Percentiles rank a stretch among this genome's conserved stretches.
These are phyloP conservation scores for Hanseniaspora mollemarum DNA, from an alignment of 805 yeast species.

Conservation along the genomic window DNA sequence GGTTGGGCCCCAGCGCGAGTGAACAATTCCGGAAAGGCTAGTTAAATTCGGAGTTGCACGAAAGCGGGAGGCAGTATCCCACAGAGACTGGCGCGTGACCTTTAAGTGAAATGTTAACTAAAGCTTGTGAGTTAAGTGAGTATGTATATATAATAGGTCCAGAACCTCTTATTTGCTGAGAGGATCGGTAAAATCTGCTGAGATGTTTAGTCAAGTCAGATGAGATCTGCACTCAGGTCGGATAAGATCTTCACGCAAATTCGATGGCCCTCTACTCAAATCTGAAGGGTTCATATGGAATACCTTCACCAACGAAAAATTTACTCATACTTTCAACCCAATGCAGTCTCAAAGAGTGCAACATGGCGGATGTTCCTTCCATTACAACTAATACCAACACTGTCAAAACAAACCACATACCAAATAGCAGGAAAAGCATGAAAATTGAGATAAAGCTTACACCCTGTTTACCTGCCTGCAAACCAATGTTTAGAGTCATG, in stretches of 20 bases:
- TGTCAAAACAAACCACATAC: slow-evolving; percentile 64
- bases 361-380: slow-evolving; percentile 83
- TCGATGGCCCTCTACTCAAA: slow-evolving; percentile 25
- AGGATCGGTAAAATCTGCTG: too few species aligned
- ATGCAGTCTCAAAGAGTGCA: slow-evolving; percentile 63
- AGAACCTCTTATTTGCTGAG: too few species aligned
- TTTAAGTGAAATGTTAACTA: too few species aligned
- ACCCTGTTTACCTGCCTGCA: slow-evolving; percentile 47
- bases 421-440: slow-evolving; percentile 51
- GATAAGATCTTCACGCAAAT: not conserved
- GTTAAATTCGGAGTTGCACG: too few species aligned
- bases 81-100: too few species aligned
- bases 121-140: too few species aligned
- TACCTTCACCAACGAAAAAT: slow-evolving; percentile 68
- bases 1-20: too few species aligned
- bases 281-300: slow-evolving; percentile 52
- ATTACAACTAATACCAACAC: slow-evolving; percentile 58
- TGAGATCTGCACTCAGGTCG: too few species aligned
- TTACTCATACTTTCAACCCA: slow-evolving; percentile 80
- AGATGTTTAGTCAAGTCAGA: too few species aligned
- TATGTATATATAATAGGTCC: too few species aligned
- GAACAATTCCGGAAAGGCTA: too few species aligned
- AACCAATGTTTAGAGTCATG: slow-evolving; percentile 59
- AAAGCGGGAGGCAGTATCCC: too few species aligned
- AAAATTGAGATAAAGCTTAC: slow-evolving; percentile 26